Conservation (phyloP, 2,329 filamentous ascomycete species). For the Teratosphaeria pseudoeucalypti region DNA sequence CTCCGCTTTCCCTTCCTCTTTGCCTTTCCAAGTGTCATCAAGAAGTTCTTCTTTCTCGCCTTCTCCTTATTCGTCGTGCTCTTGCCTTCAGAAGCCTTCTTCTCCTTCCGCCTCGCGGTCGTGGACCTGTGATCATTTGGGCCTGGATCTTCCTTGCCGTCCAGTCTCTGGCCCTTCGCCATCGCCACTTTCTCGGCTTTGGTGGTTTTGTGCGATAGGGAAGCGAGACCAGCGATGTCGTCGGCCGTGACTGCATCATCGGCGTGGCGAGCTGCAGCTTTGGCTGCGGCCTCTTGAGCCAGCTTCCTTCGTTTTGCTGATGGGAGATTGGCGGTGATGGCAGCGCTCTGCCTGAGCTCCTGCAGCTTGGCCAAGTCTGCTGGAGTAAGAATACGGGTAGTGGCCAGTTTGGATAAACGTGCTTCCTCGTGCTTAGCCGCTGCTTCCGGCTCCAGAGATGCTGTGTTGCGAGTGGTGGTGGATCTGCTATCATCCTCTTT, state of each 20-base stretch:
- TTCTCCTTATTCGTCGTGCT: slow-evolving; percentile 97
- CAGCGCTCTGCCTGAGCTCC: slow-evolving; percentile 67
- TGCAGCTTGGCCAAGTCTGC: slow-evolving; percentile 92
- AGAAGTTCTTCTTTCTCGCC: slow-evolving; percentile 91
- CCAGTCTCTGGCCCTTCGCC: slow-evolving; percentile 64
- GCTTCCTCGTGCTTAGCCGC: slow-evolving; percentile 22
- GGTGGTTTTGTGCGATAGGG: slow-evolving; percentile 66
- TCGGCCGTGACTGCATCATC: slow-evolving; percentile 83
- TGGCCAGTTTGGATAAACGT: slow-evolving; percentile 62
- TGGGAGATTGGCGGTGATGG: slow-evolving; percentile 54
- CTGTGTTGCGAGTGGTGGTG: slow-evolving; percentile 23
- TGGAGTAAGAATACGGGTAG: slow-evolving; percentile 84
- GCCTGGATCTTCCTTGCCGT: slow-evolving; percentile 5
- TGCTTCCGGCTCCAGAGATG: slow-evolving; percentile 19
- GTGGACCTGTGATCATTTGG: slow-evolving; percentile 67
- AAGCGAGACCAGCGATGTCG: slow-evolving; percentile 79
- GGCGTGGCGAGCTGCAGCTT: slow-evolving; percentile 45
- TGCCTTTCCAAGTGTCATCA: slow-evolving; percentile 96
- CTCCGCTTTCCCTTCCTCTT: slow-evolving; percentile 93
- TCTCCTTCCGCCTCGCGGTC: slow-evolving; percentile 71
- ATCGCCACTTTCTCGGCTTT: slow-evolving; percentile 82
- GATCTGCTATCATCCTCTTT: background rate
- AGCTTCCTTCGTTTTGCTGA: slow-evolving; percentile 30
- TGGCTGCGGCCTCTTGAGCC: slow-evolving; percentile 15
- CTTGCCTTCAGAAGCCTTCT: slow-evolving; percentile 84